Evolutionary conservation across 805 yeast genomes (phyloP), one percentile per base, ranked within the genome.

Genomic region (Metschnikowia sp.): DNA sequence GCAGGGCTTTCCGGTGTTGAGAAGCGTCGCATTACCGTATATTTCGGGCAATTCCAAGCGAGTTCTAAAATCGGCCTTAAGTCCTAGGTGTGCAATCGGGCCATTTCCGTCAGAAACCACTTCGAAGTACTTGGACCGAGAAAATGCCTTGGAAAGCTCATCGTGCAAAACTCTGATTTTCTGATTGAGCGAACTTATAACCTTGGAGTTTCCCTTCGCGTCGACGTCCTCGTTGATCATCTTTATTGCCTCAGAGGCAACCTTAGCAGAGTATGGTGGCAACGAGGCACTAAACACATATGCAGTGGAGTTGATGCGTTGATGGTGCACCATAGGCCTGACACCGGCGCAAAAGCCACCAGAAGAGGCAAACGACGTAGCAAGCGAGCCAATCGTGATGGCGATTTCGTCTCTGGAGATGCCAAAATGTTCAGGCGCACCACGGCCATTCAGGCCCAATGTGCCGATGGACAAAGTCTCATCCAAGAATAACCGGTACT

Each of bases 291-390:
- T 86, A 65, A 88, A 94, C 51, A 94, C 94, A 63, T 89, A 94
- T 3, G 96, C 97, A 54, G 77, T 76, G 11, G 96, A 88, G 22
- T 89, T 86, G 59, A 94, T 85, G 64, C 96, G 82, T 75, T 94
- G 99, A 70, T 92, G 96, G 57, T 84, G 83, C 32, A 90, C 81
- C 89, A 94, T 88, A 46, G 84, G 84, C 26, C 72, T 66, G 36
- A 80, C 84, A 48, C 98, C 99, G 29, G 88, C 86, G 62, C 96
- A 94, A 70, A 88, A 92, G 0, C 96, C 98, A 54, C 99, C 99
- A 42, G 92, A 82, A 1, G 94, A 76, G 8, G 89, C 92, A 54
- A 92, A 76, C 0, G 96, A 75, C 39, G 77, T 76, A 12, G 96
- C 94, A 75, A 94, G 68, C 1, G 96, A 81, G 26, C 97, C 97